Conservation (phyloP, 345 rosid species). For the Chamaenerion angustifolium region DNA sequence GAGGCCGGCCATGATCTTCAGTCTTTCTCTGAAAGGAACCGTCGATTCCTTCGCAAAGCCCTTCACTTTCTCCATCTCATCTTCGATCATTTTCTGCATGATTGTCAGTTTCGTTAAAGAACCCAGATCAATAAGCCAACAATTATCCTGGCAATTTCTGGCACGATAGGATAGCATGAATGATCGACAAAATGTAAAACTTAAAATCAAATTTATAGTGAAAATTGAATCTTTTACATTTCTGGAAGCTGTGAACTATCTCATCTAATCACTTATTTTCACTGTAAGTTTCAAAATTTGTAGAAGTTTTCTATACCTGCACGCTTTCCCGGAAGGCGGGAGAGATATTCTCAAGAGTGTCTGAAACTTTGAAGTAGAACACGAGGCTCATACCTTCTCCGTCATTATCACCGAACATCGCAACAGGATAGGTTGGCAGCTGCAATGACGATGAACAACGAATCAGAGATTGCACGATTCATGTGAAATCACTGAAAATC, state of each 20-base stretch:
- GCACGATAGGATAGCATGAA: too few relatives aligned
- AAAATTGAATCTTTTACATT: too few relatives aligned
- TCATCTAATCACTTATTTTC: too few relatives aligned
- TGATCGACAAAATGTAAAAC: too few relatives aligned
- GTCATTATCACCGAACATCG: conserved; percentile 46
- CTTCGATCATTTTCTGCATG: conserved; percentile 47
- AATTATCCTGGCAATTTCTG: too few relatives aligned
- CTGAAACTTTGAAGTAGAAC: conserved; percentile 45
- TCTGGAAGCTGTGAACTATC: too few relatives aligned
- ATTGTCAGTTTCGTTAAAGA: too few relatives aligned
- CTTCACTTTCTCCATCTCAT: conserved; percentile 57
- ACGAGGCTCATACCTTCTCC: conserved; percentile 91
- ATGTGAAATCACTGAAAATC: not conserved
- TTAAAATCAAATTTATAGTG: too few relatives aligned
- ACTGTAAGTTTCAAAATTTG: too few relatives aligned
- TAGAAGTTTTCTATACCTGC: conserved; percentile 24
- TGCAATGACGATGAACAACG: conserved; percentile 6
- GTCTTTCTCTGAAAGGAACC: conserved; percentile 66
- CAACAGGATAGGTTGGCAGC: conserved; percentile 62
- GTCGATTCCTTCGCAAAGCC: conserved; percentile 46
- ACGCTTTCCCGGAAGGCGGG: conserved; percentile 50
- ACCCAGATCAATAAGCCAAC: too few relatives aligned
- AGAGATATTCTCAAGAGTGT: conserved; percentile 43
- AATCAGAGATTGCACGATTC: too few relatives aligned
- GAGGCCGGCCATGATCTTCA: conserved; percentile 57